phyloP scores from a whole-genome alignment of 164 flowering plant genomes.

The Stephania yunnanensis region DNA sequence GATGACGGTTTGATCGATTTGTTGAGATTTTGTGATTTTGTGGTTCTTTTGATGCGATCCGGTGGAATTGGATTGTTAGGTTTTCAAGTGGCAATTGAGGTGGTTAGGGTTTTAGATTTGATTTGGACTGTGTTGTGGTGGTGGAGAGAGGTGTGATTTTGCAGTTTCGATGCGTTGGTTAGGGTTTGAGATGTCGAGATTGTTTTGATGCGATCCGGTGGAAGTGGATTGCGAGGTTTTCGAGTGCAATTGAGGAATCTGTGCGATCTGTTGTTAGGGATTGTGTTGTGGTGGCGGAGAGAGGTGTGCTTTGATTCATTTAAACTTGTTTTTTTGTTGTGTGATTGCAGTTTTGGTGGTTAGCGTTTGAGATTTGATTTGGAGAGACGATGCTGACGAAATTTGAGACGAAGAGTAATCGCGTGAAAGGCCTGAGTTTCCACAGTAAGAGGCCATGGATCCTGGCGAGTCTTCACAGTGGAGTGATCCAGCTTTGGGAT shows the following conservation, averaged over 20 bases:
- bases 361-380: conserved; percentile 13
- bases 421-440: conserved; percentile 40
- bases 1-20: not conserved
- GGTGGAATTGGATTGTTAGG: not conserved
- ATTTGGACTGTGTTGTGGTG: no score
- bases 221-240: not conserved
- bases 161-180: not conserved
- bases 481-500: conserved; percentile 42
- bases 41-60: not conserved
- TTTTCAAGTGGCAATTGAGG: not conserved
- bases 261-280: conserved; percentile 2
- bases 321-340: not conserved
- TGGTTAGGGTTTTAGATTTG: no score
- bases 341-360: not conserved
- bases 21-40: not conserved
- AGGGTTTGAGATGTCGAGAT: not conserved
- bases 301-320: not conserved
- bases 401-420: conserved; percentile 41
- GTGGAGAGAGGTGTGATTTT: no score
- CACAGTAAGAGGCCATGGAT: conserved; percentile 44
- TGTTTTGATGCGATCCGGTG: not conserved
- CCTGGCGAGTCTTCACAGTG: conserved; percentile 38
- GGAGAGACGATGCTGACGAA: conserved; percentile 26
- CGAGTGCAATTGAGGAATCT: not conserved
- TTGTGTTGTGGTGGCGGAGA: not conserved